Evolutionary conservation across 1,284 basidiomycete species (phyloP).

Genomic region (Ceratobasidium sp.): DNA sequence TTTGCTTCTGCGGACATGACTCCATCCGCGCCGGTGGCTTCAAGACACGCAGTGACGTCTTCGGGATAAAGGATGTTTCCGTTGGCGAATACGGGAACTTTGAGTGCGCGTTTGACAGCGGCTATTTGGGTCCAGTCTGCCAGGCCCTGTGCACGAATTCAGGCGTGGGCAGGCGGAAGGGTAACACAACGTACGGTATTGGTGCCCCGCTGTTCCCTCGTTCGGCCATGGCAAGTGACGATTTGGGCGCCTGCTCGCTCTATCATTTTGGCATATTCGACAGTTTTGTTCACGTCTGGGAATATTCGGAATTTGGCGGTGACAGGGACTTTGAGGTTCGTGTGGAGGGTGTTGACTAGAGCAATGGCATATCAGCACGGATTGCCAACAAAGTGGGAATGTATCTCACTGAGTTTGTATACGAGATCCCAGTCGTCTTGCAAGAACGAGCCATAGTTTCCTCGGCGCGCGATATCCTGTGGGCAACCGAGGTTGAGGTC

Average conservation of each 20-base stretch:
- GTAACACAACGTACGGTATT: conserved; percentile 55
- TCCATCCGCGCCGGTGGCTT: conserved; percentile 84
- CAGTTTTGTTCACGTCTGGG: conserved; percentile 82
- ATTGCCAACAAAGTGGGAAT: neutral
- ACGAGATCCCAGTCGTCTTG: conserved; percentile 96
- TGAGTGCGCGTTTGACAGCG: conserved; percentile 86
- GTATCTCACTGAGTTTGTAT: conserved; percentile 71
- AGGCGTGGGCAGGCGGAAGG: neutral
- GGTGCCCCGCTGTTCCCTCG: conserved; percentile 91
- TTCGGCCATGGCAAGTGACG: conserved; percentile 90
- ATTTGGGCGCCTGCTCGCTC: conserved; percentile 96
- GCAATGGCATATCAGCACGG: neutral
- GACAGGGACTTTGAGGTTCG: conserved; percentile 85
- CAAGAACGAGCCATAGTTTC: conserved; percentile 88
- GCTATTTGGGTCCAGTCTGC: conserved; percentile 87
- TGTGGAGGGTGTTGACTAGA: conserved; percentile 82
- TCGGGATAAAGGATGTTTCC: conserved; percentile 90
- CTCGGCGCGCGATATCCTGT: conserved; percentile 90
- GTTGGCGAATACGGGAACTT: conserved; percentile 94
- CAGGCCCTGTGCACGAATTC: conserved; percentile 62
- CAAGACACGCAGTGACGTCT: conserved; percentile 80
- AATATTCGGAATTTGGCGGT: conserved; percentile 97
- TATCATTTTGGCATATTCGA: conserved; percentile 94
- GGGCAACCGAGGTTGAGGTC: conserved; percentile 97
- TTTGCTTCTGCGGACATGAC: conserved; percentile 97